Conservation (phyloP, 345 rosid genomes). For the Diplotaxis tenuifolia region DNA sequence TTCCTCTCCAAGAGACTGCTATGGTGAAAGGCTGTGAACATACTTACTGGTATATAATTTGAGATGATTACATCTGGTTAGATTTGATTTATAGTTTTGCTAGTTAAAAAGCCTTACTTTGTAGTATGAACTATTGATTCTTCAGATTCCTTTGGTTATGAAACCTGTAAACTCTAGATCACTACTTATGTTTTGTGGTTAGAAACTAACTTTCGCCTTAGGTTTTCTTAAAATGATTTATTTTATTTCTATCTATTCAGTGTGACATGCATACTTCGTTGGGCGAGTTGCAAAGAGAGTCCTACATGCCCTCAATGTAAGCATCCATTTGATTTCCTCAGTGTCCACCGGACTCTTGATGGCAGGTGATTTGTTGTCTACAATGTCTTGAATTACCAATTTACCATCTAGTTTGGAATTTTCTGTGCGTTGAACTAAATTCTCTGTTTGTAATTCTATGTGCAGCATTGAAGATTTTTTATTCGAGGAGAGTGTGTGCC, state of each 20-base stretch:
- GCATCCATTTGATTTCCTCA: constrained; percentile 80
- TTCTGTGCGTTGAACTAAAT: neutral
- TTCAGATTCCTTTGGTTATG: neutral
- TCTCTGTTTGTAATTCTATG: constrained; percentile 1
- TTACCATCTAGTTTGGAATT: neutral
- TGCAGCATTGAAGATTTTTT: constrained; percentile 77
- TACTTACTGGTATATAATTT: constrained; percentile 65
- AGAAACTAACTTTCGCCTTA: constrained; percentile 7
- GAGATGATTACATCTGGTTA: neutral
- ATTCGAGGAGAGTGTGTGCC: constrained; percentile 91
- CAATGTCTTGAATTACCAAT: neutral
- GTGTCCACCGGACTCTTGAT: constrained; percentile 77
- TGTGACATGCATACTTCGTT: constrained; percentile 80
- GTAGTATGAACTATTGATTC: neutral
- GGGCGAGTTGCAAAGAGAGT: constrained; percentile 68
- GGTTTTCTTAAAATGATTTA: constrained; percentile 3
- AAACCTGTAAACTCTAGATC: neutral
- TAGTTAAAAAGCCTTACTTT: neutral
- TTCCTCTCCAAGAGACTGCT: constrained; percentile 79
- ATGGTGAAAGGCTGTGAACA: constrained; percentile 95
- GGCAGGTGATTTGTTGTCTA: constrained; percentile 57
- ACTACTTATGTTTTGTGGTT: neutral
- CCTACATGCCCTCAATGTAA: constrained; percentile 94
- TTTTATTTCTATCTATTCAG: constrained; percentile 43
- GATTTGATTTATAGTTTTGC: neutral